Evolutionary conservation across 2,329 filamentous ascomycete species (phyloP).

Genomic region (Parasarocladium wereldwijsianum): DNA sequence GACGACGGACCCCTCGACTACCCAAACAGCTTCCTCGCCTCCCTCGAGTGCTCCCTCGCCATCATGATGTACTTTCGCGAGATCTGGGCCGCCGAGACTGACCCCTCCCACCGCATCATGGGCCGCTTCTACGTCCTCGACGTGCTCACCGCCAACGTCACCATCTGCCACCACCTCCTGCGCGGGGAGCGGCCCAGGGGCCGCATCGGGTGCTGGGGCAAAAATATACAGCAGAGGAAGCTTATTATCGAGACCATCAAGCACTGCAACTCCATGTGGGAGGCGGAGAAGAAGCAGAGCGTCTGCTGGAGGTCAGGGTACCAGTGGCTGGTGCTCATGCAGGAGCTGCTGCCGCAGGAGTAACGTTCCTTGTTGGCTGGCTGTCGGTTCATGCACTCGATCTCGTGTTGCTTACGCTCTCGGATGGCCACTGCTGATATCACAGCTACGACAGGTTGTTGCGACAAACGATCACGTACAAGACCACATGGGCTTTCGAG

Average conservation of each 20-base stretch:
- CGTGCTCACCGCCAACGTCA: constrained; percentile 20
- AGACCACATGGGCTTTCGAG: no score
- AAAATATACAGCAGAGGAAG: constrained; percentile 16
- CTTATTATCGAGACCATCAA: constrained; percentile 19
- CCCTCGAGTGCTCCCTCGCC: constrained; percentile 20
- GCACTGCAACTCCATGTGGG: constrained; percentile 20
- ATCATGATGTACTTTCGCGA: constrained; percentile 21
- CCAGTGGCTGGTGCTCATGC: constrained; percentile 14
- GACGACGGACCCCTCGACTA: constrained; percentile 16
- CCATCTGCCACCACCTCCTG: constrained; percentile 18
- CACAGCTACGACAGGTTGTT: no score
- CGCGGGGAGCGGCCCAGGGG: constrained; percentile 17
- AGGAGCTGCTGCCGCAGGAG: constrained; percentile 12
- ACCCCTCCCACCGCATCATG: constrained; percentile 15
- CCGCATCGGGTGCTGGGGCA: constrained; percentile 11
- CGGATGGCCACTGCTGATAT: no score
- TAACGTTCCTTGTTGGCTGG: no score
- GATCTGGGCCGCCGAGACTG: constrained; percentile 15
- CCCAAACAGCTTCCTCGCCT: constrained; percentile 21
- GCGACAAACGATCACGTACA: no score
- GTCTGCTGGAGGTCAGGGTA: constrained; percentile 20
- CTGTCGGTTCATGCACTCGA: no score
- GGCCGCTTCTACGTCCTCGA: constrained; percentile 19
- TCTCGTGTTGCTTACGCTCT: no score
- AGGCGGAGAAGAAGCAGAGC: constrained; percentile 18